Conservation (phyloP, 2,329 filamentous ascomycete genomes). For the Talaromyces islandicus region DNA sequence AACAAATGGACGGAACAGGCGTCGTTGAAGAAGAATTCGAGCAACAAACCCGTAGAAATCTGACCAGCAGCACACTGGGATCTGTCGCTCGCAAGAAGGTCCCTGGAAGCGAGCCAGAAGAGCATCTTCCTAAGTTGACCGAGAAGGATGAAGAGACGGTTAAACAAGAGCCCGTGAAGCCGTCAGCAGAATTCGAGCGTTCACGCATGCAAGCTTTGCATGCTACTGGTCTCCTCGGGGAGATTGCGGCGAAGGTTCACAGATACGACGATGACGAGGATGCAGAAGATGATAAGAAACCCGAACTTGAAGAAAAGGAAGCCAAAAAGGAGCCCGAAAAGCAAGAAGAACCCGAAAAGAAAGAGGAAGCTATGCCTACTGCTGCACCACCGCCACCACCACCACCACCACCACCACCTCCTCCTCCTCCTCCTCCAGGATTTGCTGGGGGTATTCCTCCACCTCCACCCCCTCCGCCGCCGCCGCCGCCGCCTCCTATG, state of each 20-base stretch:
- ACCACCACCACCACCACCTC: conserved; percentile 15
- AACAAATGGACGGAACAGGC: conserved; percentile 78
- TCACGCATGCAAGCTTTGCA: conserved; percentile 59
- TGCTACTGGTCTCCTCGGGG: conserved; percentile 60
- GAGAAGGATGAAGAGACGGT: conserved; percentile 53
- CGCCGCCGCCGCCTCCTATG: conserved; percentile 30
- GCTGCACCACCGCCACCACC: conserved; percentile 6
- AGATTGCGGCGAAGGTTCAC: conserved; percentile 70
- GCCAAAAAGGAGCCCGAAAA: conserved; percentile 54
- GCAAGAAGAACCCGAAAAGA: conserved; percentile 33
- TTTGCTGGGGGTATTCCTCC: conserved; percentile 10
- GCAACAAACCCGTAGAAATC: conserved; percentile 53
- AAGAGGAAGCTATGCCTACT: conserved; percentile 45
- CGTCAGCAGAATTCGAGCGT: conserved; percentile 53
- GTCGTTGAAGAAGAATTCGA: conserved; percentile 46
- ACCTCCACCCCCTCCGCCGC: conserved; percentile 19
- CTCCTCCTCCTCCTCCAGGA: conserved; percentile 13
- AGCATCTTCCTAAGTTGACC: conserved; percentile 44
- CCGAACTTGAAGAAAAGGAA: conserved; percentile 33
- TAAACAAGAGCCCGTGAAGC: conserved; percentile 61
- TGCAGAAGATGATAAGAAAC: conserved; percentile 51
- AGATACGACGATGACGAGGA: conserved; percentile 62
- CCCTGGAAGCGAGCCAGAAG: conserved; percentile 34
- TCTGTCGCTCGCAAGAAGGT: conserved; percentile 57
- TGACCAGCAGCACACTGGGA: conserved; percentile 68